Evolutionary conservation across 805 yeast species (phyloP), one percentile per base, ranked within the genome.

Genomic region (Pichia exigua): DNA sequence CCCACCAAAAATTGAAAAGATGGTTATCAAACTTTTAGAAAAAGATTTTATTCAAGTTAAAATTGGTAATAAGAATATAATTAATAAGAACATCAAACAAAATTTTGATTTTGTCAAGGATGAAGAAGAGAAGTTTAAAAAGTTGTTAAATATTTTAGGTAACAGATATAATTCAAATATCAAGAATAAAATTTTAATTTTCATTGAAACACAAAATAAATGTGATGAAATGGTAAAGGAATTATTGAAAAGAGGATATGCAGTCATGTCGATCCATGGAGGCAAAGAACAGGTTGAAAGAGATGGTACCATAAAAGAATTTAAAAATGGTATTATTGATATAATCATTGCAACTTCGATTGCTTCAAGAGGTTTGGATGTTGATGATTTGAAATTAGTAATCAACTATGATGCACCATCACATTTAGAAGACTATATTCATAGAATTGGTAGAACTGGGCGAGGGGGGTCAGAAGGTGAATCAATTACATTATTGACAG

Each of bases 361-460:
- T 26, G 89, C 97, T 2, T 96, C 99, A 0, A 75, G 99, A 55
- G 99, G 99, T 0, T 71, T 94, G 24, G 97, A 94, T 67, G 97
- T 94, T n/a, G 86, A 89, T 48, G 85, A 83, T 22, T 76, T 92
- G 26, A 82, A 82, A 52, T 65, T 91, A 44, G 98, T 94, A 2
- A 72, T 94, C 8, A 87, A 94, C 56, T 87, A 77, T 60, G 90
- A 86, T 57, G 77, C 88, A 0, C 95, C 96, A 0, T 87, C 77
- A 56, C 95, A 91, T 54, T 76, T 90, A 75, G 98, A 95, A 56
- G 98, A 94, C 65, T 94, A 94, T 62, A 92, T 94, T 13, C 99
- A 94, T 68, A 77, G 98, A 10, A 96, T 91, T 1, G 99, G 99
- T 0, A 73, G 99, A 52, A 94, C 99, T 0, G 99, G 97, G 0